Evolutionary conservation across 805 yeast species (phyloP), one percentile per base, ranked within the genome.

Genomic region (Tetrapisispora fleetii): DNA sequence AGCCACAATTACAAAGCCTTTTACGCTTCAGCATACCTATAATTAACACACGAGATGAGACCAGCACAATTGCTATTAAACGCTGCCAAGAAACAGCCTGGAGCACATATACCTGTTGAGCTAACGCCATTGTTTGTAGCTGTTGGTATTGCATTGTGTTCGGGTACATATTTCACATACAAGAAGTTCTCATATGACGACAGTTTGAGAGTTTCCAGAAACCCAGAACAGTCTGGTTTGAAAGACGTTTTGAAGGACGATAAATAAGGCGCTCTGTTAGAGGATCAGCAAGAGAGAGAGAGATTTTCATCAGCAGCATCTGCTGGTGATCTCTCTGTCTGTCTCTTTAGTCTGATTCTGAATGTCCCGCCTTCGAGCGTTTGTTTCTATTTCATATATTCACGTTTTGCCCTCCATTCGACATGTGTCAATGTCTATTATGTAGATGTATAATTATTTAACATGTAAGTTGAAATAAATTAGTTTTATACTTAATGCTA

Each of bases 101-200:
- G 68, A 50, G 45, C 58, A 40, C 58, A 59, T 40, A 56, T 77
- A 48, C 82, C 82, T 58, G 74, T 77, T 48, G 83, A 78, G 67
- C 64, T 78, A 58, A 75, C 79, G 50, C 83, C 83, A 60, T 68
- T 78, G 54, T 76, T 76, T 58, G 67, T 75, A 35, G 81, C 80
- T 37, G 72, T 78, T 70, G 75, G 77, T 60, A 74, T 76, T 50
- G 83, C 81, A 37, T 58, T 67, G 48, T 52, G 75, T 38, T 71
- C 75, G 36, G 81, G 79, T 48, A 55, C 70, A 52, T 78, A 64
- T 68, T 78, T 78, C 68, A 59, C 77, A 14, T 70, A 72, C 63
- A 78, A 71, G 67, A 78, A 78, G 63, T 56, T 78, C 40, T 64
- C 69, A 35, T 66, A 71, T 48, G 83, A 78, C 58, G 65, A 58